Evolutionary conservation across 2,329 filamentous ascomycete species (phyloP), one percentile per base, ranked within the genome.

Genomic region (Colletotrichum agaves): DNA sequence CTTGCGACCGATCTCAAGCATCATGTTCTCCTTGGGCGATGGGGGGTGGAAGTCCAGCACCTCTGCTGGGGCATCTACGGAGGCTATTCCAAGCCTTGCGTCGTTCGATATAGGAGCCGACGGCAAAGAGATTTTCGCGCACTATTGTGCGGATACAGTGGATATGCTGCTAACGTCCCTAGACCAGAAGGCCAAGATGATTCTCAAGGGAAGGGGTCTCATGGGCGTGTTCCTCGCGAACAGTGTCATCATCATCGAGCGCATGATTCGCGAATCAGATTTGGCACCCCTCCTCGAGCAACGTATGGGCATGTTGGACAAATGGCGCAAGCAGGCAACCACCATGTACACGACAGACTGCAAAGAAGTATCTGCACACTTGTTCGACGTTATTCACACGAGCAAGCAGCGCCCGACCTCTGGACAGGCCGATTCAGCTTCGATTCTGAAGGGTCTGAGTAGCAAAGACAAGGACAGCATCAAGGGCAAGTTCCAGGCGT

Each of bases 381-480:
- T 98, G 5, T 90, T 97, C 69, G 96, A 98, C 76, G 93, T 95
- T 17, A 94, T 97, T 71, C 94, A 97, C 80, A 98, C 95, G 0
- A 96, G 90, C 76, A 90, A 93, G 43, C 82, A 84, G 23, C 89
- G 94, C 17, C 93, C 94, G 13, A 86, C 89, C 0, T 94, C 92
- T 2, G 88, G 90, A 8, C 89, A 88, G 27, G 88, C 87, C n/a
- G 94, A 98, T 78, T 96, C 93, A 2, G 89, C 90, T 15, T 91
- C 91, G 0, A 92, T 98, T 65, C 85, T 98, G 67, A 97, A 97
- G 79, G 88, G 88, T 1, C 83, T 98, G 3, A 90, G 88, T 50
- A 93, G 91, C 74, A 98, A 97, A 78, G 96, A 99, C 76, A 97
- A 95, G 79, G 96, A 99, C 76, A 91, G 90, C 65, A 97, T 98